Base-by-base conservation (phyloP, 129 eudicot species). In the Chrysanthemum seticuspe region DNA sequence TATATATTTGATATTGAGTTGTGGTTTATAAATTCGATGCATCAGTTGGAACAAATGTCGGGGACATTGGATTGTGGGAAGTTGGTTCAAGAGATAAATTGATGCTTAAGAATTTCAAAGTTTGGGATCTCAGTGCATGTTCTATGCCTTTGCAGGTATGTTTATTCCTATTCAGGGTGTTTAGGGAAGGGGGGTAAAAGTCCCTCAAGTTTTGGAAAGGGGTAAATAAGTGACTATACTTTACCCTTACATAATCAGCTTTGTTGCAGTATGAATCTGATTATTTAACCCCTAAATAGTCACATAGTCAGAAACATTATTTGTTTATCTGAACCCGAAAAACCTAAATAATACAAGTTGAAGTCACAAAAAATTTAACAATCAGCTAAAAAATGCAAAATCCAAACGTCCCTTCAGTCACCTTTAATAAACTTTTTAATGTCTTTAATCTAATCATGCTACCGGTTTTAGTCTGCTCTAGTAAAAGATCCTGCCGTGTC, bases 1-100 rank as follows among this genome's bases (percentile, higher is more conserved):
- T 5, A n/a, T 21, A 62, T 18, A 18, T 53, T 69, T 18, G 2
- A 49, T 54, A 71, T 25, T 54, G 19, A 70, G 5, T 14, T 44
- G 40, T 55, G 23, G 36, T 53, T 78, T 2, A 70, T 62, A 16
- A 48, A 29, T 27, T 13, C 1, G 5, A 21, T 77, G 64, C 29
- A 21, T 56, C 60, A 84, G 93, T 87, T 71, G 92, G 92, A 79
- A 82, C 81, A 14, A 77, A 61, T 49, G 72, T 70, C 13, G 92
- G 92, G 2, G 85, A 74, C 13, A 70, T 87, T 74, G 88, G 82
- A 72, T 67, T 87, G 71, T 84, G 89, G 89, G 84, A 84, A 57
- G 83, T 87, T 51, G 69, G 82, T 68, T 76, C 83, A 45, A 53
- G 79, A 57, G 73, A 73, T 27, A 87, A 76, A 72, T 25, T 87